Evolutionary conservation across 148 eudicot genomes (phyloP), one percentile per base, ranked within the genome.

Genomic region (Chenopodium formosanum): DNA sequence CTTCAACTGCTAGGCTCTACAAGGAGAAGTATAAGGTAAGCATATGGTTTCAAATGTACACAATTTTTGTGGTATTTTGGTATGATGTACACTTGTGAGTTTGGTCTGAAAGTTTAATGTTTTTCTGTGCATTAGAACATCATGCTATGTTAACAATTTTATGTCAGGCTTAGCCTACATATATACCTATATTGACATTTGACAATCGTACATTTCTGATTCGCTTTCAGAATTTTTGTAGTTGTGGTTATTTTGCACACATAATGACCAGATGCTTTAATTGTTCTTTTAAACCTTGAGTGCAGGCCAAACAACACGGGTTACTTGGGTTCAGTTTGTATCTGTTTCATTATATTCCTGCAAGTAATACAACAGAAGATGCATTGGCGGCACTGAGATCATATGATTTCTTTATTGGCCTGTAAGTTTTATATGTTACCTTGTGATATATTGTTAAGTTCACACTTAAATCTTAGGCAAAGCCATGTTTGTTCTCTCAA

Each of bases 231-330:
- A 25, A 25, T 25, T 25, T 25, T 25, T 25, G 25, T 25, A 25
- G 25, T 25, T 25, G 25, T 25, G 25, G 37, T 34, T 56, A 56
- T 2, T 56, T 56, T 56, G 16, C 60, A 56, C 60, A 1, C 1
- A 56, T 56, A 56, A 56, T 56, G 4, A 56, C 20, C 16, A 17
- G 17, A 56, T 56, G 60, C 11, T 48, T 48, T 9, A 31, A 12
- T 74, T 47, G 68, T 69, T 46, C 31, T 69, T 69, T 56, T 56
- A 22, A 22, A 56, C 60, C 60, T 2, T 56, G 17, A 17, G 60
- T 74, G 80, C 84, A 93, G 95, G 88, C 74, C 16, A 86, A 29
- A 47, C 94, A 93, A 77, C 81, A 85, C 69, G 97, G 97, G 58
- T 85, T 77, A 32, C 34, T 93, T 44, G 97, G 95, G 63, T 73